Base-by-base conservation (phyloP, 495 filamentous ascomycete genomes). In the Cercophora samala region DNA sequence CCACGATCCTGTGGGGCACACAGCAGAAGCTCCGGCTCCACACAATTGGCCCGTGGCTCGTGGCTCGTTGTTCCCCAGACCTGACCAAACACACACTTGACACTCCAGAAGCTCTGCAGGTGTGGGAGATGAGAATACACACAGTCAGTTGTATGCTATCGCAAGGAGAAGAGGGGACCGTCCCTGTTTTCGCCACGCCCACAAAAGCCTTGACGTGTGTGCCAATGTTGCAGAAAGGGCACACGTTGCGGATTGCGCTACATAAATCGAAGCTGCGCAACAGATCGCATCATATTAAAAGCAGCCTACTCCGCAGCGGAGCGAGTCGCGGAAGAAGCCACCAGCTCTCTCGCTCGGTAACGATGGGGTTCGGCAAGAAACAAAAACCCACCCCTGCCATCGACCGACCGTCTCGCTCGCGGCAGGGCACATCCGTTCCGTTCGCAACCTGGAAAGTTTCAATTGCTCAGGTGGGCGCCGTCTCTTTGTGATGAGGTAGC, bases 221-320 rank as follows among this genome's bases (percentile, higher is more conserved):
- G 37, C 37, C 37, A 46, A 17, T 46, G 15, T 11, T 13, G 37
- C 37, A 13, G 37, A 17, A 46, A 46, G 37, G 37, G 37, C 13
- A 46, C 37, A 46, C 37, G 37, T 17, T 46, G 37, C 15, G 3
- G 37, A 17, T 46, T 46, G 37, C 37, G 37, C 37, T 46, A 46
- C 37, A 62, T 19, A 62, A 25, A 25, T 22, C 61, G 24, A 62
- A 59, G 66, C 37, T 46, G 37, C 37, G 37, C 8, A 66, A 53
- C 19, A 37, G 58, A 23, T 24, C 42, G 23, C 32, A 55, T 42
- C 62, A 70, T 65, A 70, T 46, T 46, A 67, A 70, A 70, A 73
- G 56, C 68, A 73, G 61, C 70, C 60, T 69, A 68, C 61, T 63
- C 60, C 59, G 71, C 66, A 68, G 60, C 66, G 68, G 63, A 73